Evolutionary conservation across 2,329 filamentous ascomycete genomes (phyloP), one percentile per base, ranked within the genome.

Genomic region (Trichoderma sp.): DNA sequence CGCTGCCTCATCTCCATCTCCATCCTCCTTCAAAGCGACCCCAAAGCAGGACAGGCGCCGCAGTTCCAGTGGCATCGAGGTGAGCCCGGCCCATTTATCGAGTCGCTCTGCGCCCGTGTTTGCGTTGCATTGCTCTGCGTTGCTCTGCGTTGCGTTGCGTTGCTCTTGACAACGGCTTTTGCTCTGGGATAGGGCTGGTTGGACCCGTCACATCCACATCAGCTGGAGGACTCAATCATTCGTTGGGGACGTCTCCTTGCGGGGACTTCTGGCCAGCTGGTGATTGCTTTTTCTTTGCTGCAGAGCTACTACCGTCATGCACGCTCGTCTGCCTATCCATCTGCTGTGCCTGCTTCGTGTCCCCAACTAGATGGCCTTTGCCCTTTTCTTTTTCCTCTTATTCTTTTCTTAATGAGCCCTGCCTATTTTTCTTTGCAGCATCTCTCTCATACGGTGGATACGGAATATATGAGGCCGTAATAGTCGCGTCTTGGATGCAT

Each of bases 31-130:
- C 66, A 51, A 36, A 30, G n/a, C 64, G 64, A 43, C 51, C 63
- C 12, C 47, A 15, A n/a, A 47, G 53, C 64, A 72, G 60, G 63
- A 57, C 53, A 63, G 47, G 65, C 57, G 47, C 28, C 47, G 51
- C 66, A 69, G 34, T 51, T 47, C 32, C 36, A 70, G 66, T 60
- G 73, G 75, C 77, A 77, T 75, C 72, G 77, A 80, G 79, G 79
- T 79, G 76, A 79, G 78, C 76, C 74, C 47, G 74, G 77, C 75
- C 77, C 73, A 77, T 79, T 79, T 77, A 79, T 77, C 77, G 74
- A 78, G 74, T 77, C 76, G 73, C 74, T 74, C 57, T 76, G 75
- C 73, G 73, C 74, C 73, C 73, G 74, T 72, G 72, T 75, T 73
- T 72, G 76, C 74, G 77, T 79, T 79, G 64, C 64, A 21, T 51